These are phyloP conservation scores for Magnolia sinica DNA, from an alignment of 164 flowering plant species.

Conservation along the genomic window DNA sequence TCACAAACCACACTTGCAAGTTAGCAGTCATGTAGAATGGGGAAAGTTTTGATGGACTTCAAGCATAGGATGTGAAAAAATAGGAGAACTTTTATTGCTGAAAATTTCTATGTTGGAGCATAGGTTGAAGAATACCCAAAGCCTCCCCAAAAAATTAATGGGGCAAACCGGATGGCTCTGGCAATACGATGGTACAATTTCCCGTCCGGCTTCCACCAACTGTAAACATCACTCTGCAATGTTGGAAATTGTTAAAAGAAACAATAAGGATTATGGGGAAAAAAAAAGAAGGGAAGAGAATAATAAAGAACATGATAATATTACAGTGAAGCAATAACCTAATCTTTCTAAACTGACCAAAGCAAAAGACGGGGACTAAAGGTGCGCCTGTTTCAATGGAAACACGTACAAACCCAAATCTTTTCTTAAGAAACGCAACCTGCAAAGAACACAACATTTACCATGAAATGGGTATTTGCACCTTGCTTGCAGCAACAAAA, in stretches of 20 bases:
- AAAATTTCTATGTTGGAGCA: neutral
- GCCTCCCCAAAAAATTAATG: slow-evolving; percentile 64
- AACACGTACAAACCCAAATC: slow-evolving; percentile 74
- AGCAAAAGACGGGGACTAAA: slow-evolving; percentile 73
- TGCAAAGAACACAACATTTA: neutral
- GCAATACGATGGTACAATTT: slow-evolving; percentile 22
- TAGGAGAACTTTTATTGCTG: neutral
- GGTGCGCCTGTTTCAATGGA: slow-evolving; percentile 64
- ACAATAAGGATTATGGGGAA: slow-evolving; percentile 8
- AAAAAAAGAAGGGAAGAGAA: neutral
- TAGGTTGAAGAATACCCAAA: slow-evolving; percentile 42
- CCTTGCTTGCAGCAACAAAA: neutral
- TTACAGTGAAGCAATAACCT: neutral
- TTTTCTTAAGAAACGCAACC: slow-evolving; percentile 51
- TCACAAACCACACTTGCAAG: too few species aligned
- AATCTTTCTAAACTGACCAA: slow-evolving; percentile 56
- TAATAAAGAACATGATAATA: neutral
- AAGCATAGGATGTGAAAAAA: neutral
- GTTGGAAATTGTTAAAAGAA: too few species aligned
- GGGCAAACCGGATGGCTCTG: slow-evolving; percentile 62
- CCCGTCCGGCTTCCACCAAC: too few species aligned
- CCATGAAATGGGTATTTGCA: neutral
- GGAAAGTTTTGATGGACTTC: neutral
- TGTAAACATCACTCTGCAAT: too few species aligned
- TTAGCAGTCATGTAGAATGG: too few species aligned